A percentile compares a stretch with the other conserved stretches of the same genome.
Evolutionary conservation across 2,329 filamentous ascomycete genomes (phyloP).

Genomic region (Fusarium pilosicola): DNA sequence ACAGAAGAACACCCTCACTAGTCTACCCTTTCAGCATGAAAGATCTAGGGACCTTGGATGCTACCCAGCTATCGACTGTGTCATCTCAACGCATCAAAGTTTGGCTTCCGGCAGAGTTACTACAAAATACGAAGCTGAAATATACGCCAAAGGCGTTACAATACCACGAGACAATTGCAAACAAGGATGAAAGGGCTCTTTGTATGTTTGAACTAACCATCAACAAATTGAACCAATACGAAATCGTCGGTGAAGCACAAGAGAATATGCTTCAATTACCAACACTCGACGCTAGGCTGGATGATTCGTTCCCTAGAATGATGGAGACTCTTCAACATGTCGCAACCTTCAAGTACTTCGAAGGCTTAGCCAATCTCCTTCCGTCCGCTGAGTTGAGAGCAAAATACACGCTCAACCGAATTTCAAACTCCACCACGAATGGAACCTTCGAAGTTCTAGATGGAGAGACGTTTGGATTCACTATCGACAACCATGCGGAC

Average conservation of each 20-base stretch:
- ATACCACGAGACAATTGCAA: accelerated
- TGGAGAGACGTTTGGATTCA: accelerated
- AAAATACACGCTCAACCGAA: accelerated
- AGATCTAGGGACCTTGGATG: accelerated
- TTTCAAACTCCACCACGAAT: accelerated
- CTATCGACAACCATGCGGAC: background rate
- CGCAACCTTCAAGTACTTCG: background rate
- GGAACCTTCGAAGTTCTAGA: accelerated
- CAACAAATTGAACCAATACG: accelerated
- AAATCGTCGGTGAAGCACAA: background rate
- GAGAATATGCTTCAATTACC: background rate
- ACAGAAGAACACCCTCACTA: accelerated
- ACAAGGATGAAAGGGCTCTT: accelerated
- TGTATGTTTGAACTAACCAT: background rate
- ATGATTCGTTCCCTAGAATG: accelerated
- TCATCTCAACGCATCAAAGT: accelerated
- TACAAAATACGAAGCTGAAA: accelerated
- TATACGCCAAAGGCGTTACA: accelerated
- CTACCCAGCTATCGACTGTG: background rate
- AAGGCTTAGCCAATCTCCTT: accelerated
- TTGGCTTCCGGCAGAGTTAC: accelerated
- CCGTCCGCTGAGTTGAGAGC: background rate
- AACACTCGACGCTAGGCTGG: accelerated
- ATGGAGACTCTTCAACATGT: background rate
- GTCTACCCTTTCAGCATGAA: background rate